Conservation (phyloP, 1,284 basidiomycete genomes). For the Somion occarium region DNA sequence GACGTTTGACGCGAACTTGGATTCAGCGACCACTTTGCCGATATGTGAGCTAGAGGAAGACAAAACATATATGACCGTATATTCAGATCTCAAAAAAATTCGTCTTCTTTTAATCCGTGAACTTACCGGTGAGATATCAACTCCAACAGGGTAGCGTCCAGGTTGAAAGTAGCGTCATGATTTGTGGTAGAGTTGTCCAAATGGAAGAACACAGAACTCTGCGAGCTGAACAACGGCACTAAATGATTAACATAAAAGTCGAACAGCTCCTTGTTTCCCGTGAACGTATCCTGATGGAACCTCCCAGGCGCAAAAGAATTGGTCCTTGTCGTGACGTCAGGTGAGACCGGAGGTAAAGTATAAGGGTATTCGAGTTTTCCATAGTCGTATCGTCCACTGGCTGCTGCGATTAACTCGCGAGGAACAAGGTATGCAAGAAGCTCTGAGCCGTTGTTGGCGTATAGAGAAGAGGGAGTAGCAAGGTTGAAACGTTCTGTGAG, state of each 20-base stretch:
- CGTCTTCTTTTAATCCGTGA: neutral
- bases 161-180: slow-evolving; percentile 11
- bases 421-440: slow-evolving; percentile 9
- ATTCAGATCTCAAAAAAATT: neutral
- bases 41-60: slow-evolving; percentile 10
- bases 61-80: neutral
- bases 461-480: slow-evolving; percentile 10
- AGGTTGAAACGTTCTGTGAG: slow-evolving; percentile 15
- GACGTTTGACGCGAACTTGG: slow-evolving; percentile 14
- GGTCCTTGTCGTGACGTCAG: slow-evolving; percentile 9
- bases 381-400: slow-evolving; percentile 13
- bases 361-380: slow-evolving; percentile 19
- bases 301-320: slow-evolving; percentile 15
- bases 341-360: slow-evolving; percentile 9
- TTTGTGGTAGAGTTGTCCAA: slow-evolving; percentile 14
- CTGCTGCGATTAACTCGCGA: slow-evolving; percentile 6
- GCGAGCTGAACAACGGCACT: slow-evolving; percentile 13
- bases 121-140: slow-evolving; percentile 14
- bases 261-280: slow-evolving; percentile 11
- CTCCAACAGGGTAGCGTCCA: slow-evolving; percentile 13
- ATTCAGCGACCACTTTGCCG: slow-evolving; percentile 18
- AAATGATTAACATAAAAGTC: slow-evolving; percentile 13
- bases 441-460: slow-evolving; percentile 6
- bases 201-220: slow-evolving; percentile 12
- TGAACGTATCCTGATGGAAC: slow-evolving; percentile 16